Conservation (phyloP, 331 rosid genomes). For the Quercus lobata region DNA sequence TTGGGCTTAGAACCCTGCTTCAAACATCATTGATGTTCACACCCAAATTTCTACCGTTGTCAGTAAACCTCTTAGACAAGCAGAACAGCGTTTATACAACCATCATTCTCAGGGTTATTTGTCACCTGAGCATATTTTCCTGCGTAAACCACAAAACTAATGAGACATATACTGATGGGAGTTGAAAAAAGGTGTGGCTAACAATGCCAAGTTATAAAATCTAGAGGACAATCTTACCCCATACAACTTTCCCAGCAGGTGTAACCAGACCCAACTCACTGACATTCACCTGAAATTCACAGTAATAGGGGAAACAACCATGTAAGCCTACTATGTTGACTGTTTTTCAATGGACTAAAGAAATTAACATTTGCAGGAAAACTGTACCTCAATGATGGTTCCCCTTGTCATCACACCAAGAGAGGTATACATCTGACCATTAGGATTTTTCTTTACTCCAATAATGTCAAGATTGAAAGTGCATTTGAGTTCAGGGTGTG, state of each 20-base stretch:
- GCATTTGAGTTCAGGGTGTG: conserved; percentile 93
- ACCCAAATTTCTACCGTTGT: neutral
- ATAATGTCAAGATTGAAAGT: conserved; percentile 92
- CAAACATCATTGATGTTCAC: neutral
- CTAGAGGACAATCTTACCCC: conserved; percentile 52
- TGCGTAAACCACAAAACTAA: conserved; percentile 26
- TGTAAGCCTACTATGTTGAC: neutral
- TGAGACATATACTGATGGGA: neutral
- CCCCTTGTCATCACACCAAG: conserved; percentile 96
- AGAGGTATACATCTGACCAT: conserved; percentile 87
- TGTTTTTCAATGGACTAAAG: neutral
- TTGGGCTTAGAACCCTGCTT: neutral
- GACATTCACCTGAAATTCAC: conserved; percentile 70
- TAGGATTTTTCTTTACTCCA: conserved; percentile 97
- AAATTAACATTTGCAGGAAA: neutral
- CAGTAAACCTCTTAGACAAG: conserved; percentile 49
- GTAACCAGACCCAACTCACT: conserved; percentile 95
- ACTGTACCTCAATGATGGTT: conserved; percentile 80
- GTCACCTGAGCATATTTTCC: conserved; percentile 98
- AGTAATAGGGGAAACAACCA: conserved; percentile 3
- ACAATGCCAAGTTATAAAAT: neutral
- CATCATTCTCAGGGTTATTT: conserved; percentile 90
- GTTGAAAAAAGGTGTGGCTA: neutral
- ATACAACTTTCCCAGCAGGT: conserved; percentile 93
- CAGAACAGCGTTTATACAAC: conserved; percentile 88